Percentiles rank a stretch among this genome's conserved stretches.
Conservation (phyloP, 176 grass and related monocot genomes). For the Aechmea fasciata region DNA sequence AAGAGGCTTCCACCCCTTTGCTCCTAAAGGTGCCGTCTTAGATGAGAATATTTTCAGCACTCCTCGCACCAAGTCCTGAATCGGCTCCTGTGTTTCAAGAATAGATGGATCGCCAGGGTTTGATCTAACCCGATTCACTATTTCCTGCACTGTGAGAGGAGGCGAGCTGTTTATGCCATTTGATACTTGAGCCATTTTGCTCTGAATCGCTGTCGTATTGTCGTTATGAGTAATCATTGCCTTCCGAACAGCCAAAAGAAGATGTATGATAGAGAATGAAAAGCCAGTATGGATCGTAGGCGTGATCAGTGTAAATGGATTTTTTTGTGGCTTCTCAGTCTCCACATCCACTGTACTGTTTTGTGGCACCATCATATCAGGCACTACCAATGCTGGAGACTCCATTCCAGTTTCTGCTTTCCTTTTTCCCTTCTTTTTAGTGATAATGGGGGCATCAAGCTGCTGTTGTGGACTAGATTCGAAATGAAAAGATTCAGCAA, state of each 20-base stretch:
- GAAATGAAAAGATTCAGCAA: constrained; percentile 17
- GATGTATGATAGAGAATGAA: constrained; percentile 93
- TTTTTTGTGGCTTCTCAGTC: constrained; percentile 80
- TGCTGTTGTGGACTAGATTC: constrained; percentile 38
- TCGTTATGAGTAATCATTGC: constrained; percentile 63
- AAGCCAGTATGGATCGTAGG: constrained; percentile 91
- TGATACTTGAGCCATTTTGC: constrained; percentile 33
- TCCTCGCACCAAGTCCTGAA: constrained; percentile 90
- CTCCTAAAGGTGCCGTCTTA: constrained; percentile 88
- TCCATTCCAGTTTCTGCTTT: constrained; percentile 41
- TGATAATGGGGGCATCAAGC: constrained; percentile 29
- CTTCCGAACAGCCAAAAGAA: constrained; percentile 82
- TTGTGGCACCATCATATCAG: constrained; percentile 32
- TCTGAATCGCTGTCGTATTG: constrained; percentile 21
- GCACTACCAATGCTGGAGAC: constrained; percentile 23
- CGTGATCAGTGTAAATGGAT: constrained; percentile 62
- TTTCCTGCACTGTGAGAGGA: constrained; percentile 68
- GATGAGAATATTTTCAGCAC: constrained; percentile 91
- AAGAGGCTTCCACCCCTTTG: constrained; percentile 82
- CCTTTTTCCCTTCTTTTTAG: constrained; percentile 90
- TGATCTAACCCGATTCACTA: constrained; percentile 62
- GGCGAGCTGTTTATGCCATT: constrained; percentile 30
- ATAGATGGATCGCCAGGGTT: constrained; percentile 89
- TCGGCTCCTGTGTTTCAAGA: constrained; percentile 98
- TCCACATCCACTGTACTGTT: constrained; percentile 37